Evolutionary conservation across 345 rosid species (phyloP), one percentile per base, ranked within the genome.

Genomic region (Melaleuca quinquenervia): DNA sequence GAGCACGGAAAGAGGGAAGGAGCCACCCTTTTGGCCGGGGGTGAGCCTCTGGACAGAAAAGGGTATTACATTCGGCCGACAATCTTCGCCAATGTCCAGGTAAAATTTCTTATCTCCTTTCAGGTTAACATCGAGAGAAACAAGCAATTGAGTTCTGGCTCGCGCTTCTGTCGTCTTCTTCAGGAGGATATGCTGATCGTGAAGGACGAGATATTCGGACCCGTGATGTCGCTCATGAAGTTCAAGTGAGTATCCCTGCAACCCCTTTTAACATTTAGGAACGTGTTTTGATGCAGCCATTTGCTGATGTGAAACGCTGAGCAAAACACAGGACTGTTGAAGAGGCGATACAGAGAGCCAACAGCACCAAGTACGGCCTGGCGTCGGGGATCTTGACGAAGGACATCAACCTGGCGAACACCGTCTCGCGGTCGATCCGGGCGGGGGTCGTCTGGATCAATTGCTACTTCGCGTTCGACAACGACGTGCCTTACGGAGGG

Each of bases 301-400:
- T 11, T 32, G 24, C 41, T 32, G 18, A 74, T 36, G 22, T n/a
- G 14, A 74, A 74, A 21, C 44, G 5, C 21, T 20, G 75, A 49
- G 20, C 29, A 1, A 74, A 74, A 86, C 85, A 60, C 90, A 96
- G 99, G 93, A 94, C 96, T 0, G 52, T 93, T 3, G 96, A 94
- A 3, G 99, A 96, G 83, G 98, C 88, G 13, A 96, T 94, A 10
- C 87, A 89, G 87, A 87, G 82, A 5, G 99, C 98, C 32, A 95
- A 95, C 88, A 88, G 88, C 44, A 94, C 94, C 3, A 89, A 80
- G 52, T 95, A 94, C 56, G 96, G 98, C 5, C 90, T 96, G 2
- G 98, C 98, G 55, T 97, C 98, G 1, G 99, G 99, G 3, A 89
- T 96, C 15, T 83, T 94, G 83, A 96, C 96, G 29, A 89, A 92